These are phyloP conservation scores for Sequoia sempervirens DNA, from an alignment of 75 land plant species.

Conservation along the genomic window DNA sequence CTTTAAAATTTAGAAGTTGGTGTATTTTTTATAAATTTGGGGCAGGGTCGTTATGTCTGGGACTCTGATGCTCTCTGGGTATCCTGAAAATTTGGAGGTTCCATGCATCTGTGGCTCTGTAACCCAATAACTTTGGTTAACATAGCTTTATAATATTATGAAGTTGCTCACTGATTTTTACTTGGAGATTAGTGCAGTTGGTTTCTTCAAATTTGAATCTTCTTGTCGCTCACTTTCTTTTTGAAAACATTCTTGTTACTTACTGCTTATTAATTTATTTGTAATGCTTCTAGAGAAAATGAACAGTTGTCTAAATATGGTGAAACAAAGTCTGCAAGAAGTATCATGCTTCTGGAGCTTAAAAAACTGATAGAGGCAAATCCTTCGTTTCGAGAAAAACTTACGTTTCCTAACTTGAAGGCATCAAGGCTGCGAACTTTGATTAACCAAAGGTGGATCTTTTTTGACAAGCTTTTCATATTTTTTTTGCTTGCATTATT, in stretches of 20 bases:
- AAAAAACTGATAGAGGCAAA: constrained; percentile 77
- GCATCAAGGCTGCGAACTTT: constrained; percentile 62
- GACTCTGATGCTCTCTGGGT: background rate
- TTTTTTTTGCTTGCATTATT: background rate
- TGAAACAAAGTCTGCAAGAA: constrained; percentile 69
- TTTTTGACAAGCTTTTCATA: background rate
- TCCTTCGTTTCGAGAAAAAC: constrained; percentile 74
- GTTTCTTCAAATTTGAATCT: background rate
- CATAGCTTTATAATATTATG: background rate
- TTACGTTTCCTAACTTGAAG: constrained; percentile 50
- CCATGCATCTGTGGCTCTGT: background rate
- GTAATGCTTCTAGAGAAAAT: constrained; percentile 48
- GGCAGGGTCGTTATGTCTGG: background rate
- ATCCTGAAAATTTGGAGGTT: background rate
- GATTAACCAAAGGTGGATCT: constrained; percentile 65
- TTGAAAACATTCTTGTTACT: background rate
- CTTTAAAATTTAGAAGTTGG: too few relatives aligned
- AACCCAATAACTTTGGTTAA: background rate
- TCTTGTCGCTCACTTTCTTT: background rate
- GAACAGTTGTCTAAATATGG: constrained; percentile 83
- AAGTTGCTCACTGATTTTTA: constrained; percentile 1
- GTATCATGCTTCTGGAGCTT: constrained; percentile 70
- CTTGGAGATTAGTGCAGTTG: background rate
- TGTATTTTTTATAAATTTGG: background rate
- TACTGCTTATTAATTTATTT: constrained; percentile 1